Evolutionary conservation across 2,329 filamentous ascomycete species (phyloP).

Genomic region (Pseudophaeomoniella oleicola): DNA sequence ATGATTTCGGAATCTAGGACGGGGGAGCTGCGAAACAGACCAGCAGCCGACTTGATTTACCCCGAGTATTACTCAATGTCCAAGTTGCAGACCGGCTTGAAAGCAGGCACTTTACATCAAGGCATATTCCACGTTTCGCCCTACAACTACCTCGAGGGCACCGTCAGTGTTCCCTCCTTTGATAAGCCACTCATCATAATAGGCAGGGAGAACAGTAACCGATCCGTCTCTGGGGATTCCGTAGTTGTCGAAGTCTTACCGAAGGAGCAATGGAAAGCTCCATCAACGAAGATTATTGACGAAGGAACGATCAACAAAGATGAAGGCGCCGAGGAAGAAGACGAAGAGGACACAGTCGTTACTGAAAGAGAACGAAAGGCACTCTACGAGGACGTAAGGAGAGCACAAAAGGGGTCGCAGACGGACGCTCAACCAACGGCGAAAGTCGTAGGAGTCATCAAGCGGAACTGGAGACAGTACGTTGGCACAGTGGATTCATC

Average conservation of each 20-base stretch:
- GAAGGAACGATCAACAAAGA: slow-evolving; percentile 85
- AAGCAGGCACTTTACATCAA: slow-evolving; percentile 78
- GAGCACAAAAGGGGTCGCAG: slow-evolving; percentile 65
- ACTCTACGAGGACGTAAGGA: slow-evolving; percentile 81
- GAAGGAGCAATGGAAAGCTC: slow-evolving; percentile 91
- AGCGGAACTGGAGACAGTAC: slow-evolving; percentile 95
- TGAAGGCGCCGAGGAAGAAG: slow-evolving; percentile 80
- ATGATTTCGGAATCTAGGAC: slow-evolving; percentile 78
- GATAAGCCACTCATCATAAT: slow-evolving; percentile 77
- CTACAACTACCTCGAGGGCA: slow-evolving; percentile 95
- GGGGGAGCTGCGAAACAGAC: slow-evolving; percentile 47
- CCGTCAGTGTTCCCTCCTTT: slow-evolving; percentile 79
- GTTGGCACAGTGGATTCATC: slow-evolving; percentile 72
- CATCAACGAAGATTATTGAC: slow-evolving; percentile 89
- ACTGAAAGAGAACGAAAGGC: slow-evolving; percentile 75
- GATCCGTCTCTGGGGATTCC: slow-evolving; percentile 78
- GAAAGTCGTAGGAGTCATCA: slow-evolving; percentile 79
- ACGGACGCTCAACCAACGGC: slow-evolving; percentile 78
- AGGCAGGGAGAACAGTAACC: slow-evolving; percentile 90
- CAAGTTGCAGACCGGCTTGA: slow-evolving; percentile 86
- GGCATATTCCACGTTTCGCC: slow-evolving; percentile 91
- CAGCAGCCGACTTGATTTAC: slow-evolving; percentile 61
- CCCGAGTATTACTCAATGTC: slow-evolving; percentile 80
- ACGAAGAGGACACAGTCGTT: slow-evolving; percentile 58
- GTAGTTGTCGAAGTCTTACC: slow-evolving; percentile 89